These are phyloP conservation scores for Lotus japonicus DNA, from an alignment of 306 rosid genomes.

Conservation along the genomic window DNA sequence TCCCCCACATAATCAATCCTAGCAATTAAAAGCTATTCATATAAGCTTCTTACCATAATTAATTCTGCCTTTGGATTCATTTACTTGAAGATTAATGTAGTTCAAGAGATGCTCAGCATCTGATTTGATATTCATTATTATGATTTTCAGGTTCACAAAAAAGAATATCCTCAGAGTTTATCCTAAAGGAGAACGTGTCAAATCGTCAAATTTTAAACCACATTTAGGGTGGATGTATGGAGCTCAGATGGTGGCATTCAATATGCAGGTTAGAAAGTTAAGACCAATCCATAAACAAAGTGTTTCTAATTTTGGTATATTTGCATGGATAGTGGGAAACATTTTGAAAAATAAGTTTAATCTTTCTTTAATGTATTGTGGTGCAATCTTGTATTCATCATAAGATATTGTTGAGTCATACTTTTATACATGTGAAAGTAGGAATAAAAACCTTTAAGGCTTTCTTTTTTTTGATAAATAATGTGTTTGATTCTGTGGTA, in stretches of 20 bases:
- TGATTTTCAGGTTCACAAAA: constrained; percentile 71
- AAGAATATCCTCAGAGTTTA: constrained; percentile 64
- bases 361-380: no score
- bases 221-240: constrained; percentile 88
- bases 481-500: no score
- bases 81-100: background rate
- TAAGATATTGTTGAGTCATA: no score
- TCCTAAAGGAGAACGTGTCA: constrained; percentile 79
- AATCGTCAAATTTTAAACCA: constrained; percentile 75
- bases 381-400: no score
- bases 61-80: no score
- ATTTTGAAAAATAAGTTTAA: background rate
- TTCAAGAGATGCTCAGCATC: background rate
- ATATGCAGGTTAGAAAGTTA: constrained; percentile 77
- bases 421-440: background rate
- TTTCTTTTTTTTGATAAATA: no score
- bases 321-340: background rate
- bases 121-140: background rate
- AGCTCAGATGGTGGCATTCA: constrained; percentile 95
- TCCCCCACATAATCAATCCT: no score
- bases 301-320: background rate
- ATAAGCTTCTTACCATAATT: no score
- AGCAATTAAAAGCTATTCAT: no score
- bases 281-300: background rate
- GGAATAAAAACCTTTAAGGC: background rate